A percentile compares a stretch with the other conserved stretches of the same genome.
Evolutionary conservation across 176 grass and related monocot species (phyloP).

Genomic region (Olyra latifolia): DNA sequence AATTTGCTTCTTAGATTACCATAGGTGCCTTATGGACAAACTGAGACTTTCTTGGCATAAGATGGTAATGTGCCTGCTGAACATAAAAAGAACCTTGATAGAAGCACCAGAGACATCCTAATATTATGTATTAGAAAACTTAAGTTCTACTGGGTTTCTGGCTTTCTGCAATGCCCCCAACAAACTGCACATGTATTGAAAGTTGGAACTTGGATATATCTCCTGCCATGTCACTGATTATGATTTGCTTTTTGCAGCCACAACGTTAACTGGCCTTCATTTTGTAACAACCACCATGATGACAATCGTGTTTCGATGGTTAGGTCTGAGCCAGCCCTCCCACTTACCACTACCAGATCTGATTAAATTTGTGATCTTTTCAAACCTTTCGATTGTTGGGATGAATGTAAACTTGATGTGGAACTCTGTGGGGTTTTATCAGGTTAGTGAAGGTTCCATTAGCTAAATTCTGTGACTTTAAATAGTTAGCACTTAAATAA

Average conservation of each 20-base stretch:
- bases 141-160: neutral
- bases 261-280: slow-evolving; percentile 88
- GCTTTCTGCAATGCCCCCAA: neutral
- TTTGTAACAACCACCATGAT: slow-evolving; percentile 84
- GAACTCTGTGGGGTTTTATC: slow-evolving; percentile 98
- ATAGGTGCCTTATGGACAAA: neutral
- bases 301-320: slow-evolving; percentile 76
- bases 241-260: slow-evolving; percentile 52
- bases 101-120: neutral
- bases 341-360: slow-evolving; percentile 77
- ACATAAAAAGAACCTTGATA: neutral
- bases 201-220: slow-evolving; percentile 1
- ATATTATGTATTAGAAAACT: neutral
- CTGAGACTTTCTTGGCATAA: neutral
- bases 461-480: slow-evolving; percentile 6
- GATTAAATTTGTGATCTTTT: slow-evolving; percentile 80
- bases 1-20: neutral
- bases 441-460: slow-evolving; percentile 45
- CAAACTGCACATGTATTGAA: neutral
- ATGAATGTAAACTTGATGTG: slow-evolving; percentile 98
- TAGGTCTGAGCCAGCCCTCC: slow-evolving; percentile 82
- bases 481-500: slow-evolving; percentile 5
- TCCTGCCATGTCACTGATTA: slow-evolving; percentile 10
- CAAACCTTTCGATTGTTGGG: slow-evolving; percentile 87
- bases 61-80: neutral